Base-by-base conservation (phyloP, 2,329 filamentous ascomycete genomes). In the Fusarium metavorans region DNA sequence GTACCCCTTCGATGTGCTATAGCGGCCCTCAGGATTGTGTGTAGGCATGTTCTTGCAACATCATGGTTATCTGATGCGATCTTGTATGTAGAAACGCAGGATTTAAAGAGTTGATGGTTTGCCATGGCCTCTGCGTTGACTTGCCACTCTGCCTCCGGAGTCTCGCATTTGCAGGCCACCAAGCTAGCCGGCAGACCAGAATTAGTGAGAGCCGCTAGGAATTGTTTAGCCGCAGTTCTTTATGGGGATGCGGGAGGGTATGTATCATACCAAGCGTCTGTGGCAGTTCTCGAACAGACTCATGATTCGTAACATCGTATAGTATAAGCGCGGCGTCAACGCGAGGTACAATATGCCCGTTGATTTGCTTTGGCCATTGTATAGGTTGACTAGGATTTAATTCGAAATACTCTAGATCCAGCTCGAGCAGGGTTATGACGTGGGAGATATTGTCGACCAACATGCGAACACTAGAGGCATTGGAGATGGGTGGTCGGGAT, bases 141-240 rank as follows among this genome's bases (percentile, higher is more conserved):
- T 80, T 94, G 89, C 79, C 93, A 92, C 68, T 91, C 86, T 67
- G 90, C 88, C 72, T 92, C 90, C 57, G 92, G 91, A 60, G 91
- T 90, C 82, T 98, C 96, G 85, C 94, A 97, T 87, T 98, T 98
- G 82, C 92, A 96, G 65, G 95, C 94, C 61, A 97, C 94, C 48
- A 98, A 89, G 72, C 96, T 88, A 63, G 93, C 93, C 10, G 95
- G 95, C 43, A 97, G 84, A 27, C 89, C 88, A 20, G 93, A 91
- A 77, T 92, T 93, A 67, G 91, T 89, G 61, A 97, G 87, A 48
- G 92, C 92, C 84, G 91, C 95, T 97, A 25, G 8, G 35, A 54
- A 25, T 52, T 58, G 34, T 68, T 75, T 45, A 76, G 66, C 23
- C 68, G 34, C 50, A 50, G 18, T 61, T 66, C n/a, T 10, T 54